phyloP scores from a whole-genome alignment of 768 basidiomycete species.

The Zangia roseola region DNA sequence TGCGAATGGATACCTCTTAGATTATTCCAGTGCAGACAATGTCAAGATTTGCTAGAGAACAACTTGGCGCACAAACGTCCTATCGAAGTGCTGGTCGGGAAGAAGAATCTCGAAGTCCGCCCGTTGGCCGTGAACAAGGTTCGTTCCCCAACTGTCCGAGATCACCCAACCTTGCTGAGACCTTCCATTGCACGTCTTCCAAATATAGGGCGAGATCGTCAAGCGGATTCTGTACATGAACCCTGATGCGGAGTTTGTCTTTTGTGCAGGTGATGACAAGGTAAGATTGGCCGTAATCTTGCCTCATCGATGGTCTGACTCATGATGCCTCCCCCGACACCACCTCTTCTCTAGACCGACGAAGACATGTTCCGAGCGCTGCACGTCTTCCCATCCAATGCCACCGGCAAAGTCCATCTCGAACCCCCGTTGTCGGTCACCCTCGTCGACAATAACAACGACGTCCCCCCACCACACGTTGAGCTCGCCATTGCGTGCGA shows the following conservation, averaged over 20 bases:
- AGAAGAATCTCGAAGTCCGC: slow-evolving; percentile 98
- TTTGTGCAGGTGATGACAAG: slow-evolving; percentile 99
- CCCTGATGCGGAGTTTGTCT: slow-evolving; percentile 92
- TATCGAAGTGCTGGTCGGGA: slow-evolving; percentile 95
- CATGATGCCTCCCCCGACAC: slow-evolving; percentile 12
- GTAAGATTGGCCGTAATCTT: slow-evolving; percentile 33
- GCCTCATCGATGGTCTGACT: neutral
- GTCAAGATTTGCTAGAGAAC: slow-evolving; percentile 93
- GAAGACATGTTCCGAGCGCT: slow-evolving; percentile 99
- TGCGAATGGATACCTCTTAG: slow-evolving; percentile 39
- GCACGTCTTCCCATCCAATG: slow-evolving; percentile 50
- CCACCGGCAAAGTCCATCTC: slow-evolving; percentile 43
- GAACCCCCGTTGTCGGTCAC: slow-evolving; percentile 55
- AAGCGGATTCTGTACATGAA: slow-evolving; percentile 91
- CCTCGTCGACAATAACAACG: slow-evolving; percentile 26
- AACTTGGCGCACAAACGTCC: slow-evolving; percentile 90
- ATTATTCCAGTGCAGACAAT: slow-evolving; percentile 93
- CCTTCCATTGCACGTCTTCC: neutral
- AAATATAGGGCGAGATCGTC: slow-evolving; percentile 83
- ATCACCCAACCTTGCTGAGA: neutral
- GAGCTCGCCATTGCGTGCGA: slow-evolving; percentile 66
- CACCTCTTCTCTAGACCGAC: slow-evolving; percentile 62
- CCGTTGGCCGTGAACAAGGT: slow-evolving; percentile 94
- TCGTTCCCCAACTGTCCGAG: neutral
- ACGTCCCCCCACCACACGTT: slow-evolving; percentile 40